Evolutionary conservation across 805 yeast species (phyloP), one percentile per base, ranked within the genome.

Genomic region (Phaffomyces opuntiae): DNA sequence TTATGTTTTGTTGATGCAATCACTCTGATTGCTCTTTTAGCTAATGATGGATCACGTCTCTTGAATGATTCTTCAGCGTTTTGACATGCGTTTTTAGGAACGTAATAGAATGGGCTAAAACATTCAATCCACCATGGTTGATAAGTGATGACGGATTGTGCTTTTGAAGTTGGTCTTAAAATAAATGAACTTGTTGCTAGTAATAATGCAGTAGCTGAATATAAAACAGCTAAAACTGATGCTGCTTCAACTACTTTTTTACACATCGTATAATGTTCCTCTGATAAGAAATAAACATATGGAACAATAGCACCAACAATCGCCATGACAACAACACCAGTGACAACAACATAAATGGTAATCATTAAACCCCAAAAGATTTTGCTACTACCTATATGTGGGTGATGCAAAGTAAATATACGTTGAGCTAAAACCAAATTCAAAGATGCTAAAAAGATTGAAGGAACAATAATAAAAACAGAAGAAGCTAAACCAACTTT

Each of bases 71-170:
- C 67, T 51, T 67, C 77, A 13, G 81, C 83, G 40, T 65, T 62
- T 45, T 65, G 65, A 9, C 73, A 67, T 2, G 87, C 78, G 43
- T 71, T 70, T 47, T 71, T 73, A 49, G 70, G 69, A 13, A 81
- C 82, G 63, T 71, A 84, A 62, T 84, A 85, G 42, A 68, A 64
- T 16, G 81, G 72, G 24, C 65, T 56, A 53, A 83, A 82, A 6
- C 78, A 72, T 60, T 80, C 80, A 56, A 85, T 80, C 93, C 93
- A 85, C 75, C 82, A 81, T 34, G 95, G 87, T 59, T 80, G 86
- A 60, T 78, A 83, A 40, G 75, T 78, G 53, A 75, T 72, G 35
- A 81, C 68, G 37, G 65, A 60, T 49, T 70, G 72, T 49, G 78
- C 78, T 35, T 63, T 66, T 32, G 65, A 48, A 7, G 85, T 76